Percentiles rank a stretch among this genome's conserved stretches.
Conservation (phyloP, 225 moss, liverwort and hornwort species). For the Ulota crispa region DNA sequence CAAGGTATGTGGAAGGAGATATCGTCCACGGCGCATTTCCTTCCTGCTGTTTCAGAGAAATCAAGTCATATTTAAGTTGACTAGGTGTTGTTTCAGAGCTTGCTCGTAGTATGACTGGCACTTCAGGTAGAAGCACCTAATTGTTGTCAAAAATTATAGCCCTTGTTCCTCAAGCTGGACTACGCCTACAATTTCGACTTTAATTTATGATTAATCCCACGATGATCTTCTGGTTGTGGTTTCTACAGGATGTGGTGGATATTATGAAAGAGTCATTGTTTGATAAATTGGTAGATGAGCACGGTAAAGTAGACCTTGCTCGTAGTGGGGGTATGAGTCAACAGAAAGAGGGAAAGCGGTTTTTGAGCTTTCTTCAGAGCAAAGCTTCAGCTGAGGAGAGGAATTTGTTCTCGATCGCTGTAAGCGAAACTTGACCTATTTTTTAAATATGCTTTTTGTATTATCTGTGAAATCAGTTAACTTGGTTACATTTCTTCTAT, state of each 20-base stretch:
- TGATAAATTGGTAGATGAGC: constrained; percentile 91
- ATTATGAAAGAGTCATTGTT: constrained; percentile 97
- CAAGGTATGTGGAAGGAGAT: constrained; percentile 45
- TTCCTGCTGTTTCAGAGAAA: background rate
- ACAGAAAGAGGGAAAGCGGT: constrained; percentile 94
- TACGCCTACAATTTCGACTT: background rate
- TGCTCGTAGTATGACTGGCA: constrained; percentile 6
- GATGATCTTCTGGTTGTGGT: background rate
- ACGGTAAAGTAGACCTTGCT: constrained; percentile 80
- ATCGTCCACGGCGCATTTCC: background rate
- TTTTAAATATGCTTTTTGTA: background rate
- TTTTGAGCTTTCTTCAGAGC: constrained; percentile 87
- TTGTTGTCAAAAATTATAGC: background rate
- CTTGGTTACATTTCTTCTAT: background rate
- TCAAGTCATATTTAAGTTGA: constrained; percentile 3
- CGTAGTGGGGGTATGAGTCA: constrained; percentile 96
- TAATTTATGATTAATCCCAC: background rate
- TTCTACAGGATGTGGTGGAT: constrained; percentile 90
- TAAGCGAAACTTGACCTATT: constrained; percentile 34
- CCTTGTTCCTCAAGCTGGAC: constrained; percentile 1
- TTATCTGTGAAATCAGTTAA: background rate
- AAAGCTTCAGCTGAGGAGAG: constrained; percentile 74
- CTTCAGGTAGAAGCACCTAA: background rate
- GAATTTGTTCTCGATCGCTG: constrained; percentile 74
- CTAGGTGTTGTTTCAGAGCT: background rate